Evolutionary conservation across 2,329 filamentous ascomycete species (phyloP), one percentile per base, ranked within the genome.

Genomic region (Ophiocordyceps robertsii): DNA sequence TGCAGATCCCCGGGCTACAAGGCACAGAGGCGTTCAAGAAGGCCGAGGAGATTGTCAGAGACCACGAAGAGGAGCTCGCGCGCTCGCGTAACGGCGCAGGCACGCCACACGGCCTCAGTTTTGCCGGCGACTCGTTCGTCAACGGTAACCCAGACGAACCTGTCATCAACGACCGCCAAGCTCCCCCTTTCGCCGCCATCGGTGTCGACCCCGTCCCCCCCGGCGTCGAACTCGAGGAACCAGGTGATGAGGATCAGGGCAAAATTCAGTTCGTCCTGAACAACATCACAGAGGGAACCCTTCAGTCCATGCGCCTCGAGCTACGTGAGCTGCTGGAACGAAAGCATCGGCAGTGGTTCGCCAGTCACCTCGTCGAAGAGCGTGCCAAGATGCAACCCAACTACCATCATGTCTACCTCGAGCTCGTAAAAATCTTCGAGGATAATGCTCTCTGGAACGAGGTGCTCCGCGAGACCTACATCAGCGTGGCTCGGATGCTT

Each of bases 311-410:
- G 63, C 82, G 90, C 54, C 72, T 73, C 42, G 88, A 95, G 51
- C 74, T 98, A 32, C 80, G 78, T 40, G 80, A 86, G 33, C 78
- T 84, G 37, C 66, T 98, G 39, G 80, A 87, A 40, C 77, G 83
- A 42, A 80, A 81, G 51, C 83, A 95, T 58, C 84, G 93, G 54
- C 87, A 93, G 56, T 98, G 92, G 92, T 98, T 98, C 56, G 92
- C 93, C 7, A 81, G 80, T 39, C 94, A 96, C 56, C 71, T 98
- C 10, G 92, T 98, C 3, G 90, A 95, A 56, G 86, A 95, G 58
- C 86, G 93, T 38, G 93, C 90, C 29, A 96, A 95, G 63, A 82
- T 95, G 69, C 90, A 98, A 58, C 89, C 90, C 6, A 98, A 98
- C 60, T 96, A 93, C 56, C 92, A 98, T 53, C 75, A 84, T 46